phyloP scores from a whole-genome alignment of 257 asterid genomes.

The Fraxinus pennsylvanica region DNA sequence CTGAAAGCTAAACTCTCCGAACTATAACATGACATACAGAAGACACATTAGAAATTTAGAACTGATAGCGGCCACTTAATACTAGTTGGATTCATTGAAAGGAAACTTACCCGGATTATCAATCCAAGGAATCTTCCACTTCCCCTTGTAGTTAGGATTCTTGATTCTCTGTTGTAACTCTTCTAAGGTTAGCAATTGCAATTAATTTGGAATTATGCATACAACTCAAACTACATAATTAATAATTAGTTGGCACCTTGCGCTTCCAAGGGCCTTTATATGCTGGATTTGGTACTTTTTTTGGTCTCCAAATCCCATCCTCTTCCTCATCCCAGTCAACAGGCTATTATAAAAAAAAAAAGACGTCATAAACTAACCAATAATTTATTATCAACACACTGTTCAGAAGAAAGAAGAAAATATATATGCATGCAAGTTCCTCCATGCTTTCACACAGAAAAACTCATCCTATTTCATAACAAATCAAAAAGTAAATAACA shows the following conservation, averaged over 20 bases:
- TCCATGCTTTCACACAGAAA: neutral
- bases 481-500: neutral
- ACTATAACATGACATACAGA: no score
- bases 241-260: slow-evolving; percentile 40
- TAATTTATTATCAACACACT: neutral
- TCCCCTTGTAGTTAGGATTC: slow-evolving; percentile 91
- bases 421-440: neutral
- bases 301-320: slow-evolving; percentile 83
- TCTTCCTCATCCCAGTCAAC: slow-evolving; percentile 94
- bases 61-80: neutral
- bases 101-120: slow-evolving; percentile 76
- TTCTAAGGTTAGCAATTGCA: neutral
- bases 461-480: neutral
- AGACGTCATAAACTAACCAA: neutral
- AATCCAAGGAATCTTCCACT: slow-evolving; percentile 89
- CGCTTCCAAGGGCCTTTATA: slow-evolving; percentile 77
- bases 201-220: neutral
- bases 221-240: slow-evolving; percentile 4
- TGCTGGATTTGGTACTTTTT: slow-evolving; percentile 76
- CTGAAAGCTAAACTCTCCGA: neutral
- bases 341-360: slow-evolving; percentile 52
- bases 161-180: slow-evolving; percentile 59
- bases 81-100: neutral
- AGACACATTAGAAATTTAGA: neutral
- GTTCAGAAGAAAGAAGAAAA: neutral